Evolutionary conservation across 108 stramenopile species (phyloP).

Genomic region (Nannochloropsis granulata): DNA sequence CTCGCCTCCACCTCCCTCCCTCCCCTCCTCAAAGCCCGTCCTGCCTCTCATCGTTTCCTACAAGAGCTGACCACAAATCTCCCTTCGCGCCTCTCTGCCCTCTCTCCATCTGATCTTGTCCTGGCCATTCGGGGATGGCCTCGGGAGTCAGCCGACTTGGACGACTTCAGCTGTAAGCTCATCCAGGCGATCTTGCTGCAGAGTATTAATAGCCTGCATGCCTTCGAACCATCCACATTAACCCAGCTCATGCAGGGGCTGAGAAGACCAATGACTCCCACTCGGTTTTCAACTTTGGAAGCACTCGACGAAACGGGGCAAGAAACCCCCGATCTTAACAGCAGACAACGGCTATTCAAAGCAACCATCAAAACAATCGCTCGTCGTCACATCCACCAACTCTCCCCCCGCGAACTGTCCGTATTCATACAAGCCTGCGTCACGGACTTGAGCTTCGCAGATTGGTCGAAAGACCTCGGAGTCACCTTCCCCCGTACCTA

Average conservation of each 20-base stretch:
- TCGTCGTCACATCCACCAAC: background rate
- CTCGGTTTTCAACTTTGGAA: background rate
- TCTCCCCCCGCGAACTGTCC: background rate
- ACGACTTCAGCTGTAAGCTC: background rate
- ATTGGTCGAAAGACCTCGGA: background rate
- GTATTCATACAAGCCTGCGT: background rate
- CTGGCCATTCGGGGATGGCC: background rate
- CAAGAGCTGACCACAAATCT: background rate
- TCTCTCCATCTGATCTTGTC: background rate
- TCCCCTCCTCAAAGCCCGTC: background rate
- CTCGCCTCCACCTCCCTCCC: background rate
- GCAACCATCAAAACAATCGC: background rate
- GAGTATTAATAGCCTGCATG: background rate
- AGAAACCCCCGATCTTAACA: background rate
- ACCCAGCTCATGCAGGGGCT: background rate
- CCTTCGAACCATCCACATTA: background rate
- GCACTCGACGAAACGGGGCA: background rate
- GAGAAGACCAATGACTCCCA: background rate
- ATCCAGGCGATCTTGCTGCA: background rate
- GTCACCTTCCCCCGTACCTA: background rate
- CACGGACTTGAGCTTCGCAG: background rate
- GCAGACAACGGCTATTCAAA: background rate
- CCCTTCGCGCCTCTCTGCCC: background rate
- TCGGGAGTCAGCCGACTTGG: background rate
- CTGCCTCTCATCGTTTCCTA: background rate